These are phyloP conservation scores for Jaminaea rosea DNA, from an alignment of 1,284 basidiomycete species.

Conservation along the genomic window DNA sequence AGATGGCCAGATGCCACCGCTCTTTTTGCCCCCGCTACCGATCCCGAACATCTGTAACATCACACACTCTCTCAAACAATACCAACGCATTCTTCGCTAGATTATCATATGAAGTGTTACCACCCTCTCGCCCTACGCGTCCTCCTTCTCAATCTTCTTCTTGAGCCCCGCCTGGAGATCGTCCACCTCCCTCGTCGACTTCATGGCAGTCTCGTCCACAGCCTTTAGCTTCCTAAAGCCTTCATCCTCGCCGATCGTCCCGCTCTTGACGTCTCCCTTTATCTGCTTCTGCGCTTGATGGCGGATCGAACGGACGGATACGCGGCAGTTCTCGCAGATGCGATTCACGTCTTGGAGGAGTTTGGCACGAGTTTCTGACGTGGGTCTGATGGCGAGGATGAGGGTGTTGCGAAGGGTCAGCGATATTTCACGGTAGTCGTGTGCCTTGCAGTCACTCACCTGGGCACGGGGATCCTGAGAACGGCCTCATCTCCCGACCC, in stretches of 20 bases:
- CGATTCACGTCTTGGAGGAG: slow-evolving; percentile 34
- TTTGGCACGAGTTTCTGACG: slow-evolving; percentile 32
- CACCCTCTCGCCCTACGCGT: too few species aligned
- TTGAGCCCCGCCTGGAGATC: background rate
- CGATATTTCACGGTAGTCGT: background rate
- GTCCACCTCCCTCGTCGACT: background rate
- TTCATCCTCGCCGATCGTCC: slow-evolving; percentile 34
- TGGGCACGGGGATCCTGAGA: slow-evolving; percentile 36
- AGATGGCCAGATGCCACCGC: too few species aligned
- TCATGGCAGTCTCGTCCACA: slow-evolving; percentile 4
- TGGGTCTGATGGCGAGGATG: slow-evolving; percentile 16
- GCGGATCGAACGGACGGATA: slow-evolving; percentile 31
- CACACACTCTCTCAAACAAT: too few species aligned
- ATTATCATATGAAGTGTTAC: too few species aligned
- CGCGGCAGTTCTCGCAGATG: slow-evolving; percentile 42
- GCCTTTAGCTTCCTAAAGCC: slow-evolving; percentile 32
- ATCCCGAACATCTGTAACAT: too few species aligned
- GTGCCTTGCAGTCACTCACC: too few species aligned
- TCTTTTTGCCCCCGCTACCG: too few species aligned
- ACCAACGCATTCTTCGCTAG: too few species aligned
- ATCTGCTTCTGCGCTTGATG: slow-evolving; percentile 43
- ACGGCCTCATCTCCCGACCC: slow-evolving; percentile 32
- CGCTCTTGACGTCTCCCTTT: slow-evolving; percentile 34
- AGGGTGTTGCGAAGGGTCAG: background rate
- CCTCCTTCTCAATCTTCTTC: slow-evolving; percentile 1